These are phyloP conservation scores for Hemileccinum impolitum DNA, from an alignment of 768 basidiomycete genomes.

Conservation along the genomic window DNA sequence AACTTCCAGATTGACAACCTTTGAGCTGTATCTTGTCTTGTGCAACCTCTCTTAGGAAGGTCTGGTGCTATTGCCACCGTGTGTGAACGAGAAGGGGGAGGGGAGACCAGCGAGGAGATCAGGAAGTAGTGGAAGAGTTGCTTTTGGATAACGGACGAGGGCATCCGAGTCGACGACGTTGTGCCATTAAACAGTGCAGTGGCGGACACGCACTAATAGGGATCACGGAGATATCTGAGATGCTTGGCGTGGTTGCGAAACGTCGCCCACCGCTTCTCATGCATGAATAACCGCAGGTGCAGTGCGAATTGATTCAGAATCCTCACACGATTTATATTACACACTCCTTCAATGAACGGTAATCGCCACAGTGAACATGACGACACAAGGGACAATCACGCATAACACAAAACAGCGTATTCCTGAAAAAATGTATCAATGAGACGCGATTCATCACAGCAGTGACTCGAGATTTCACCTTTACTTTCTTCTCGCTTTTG, in stretches of 20 bases:
- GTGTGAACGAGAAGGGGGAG: too few species aligned
- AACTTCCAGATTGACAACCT: neutral
- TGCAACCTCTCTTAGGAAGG: too few species aligned
- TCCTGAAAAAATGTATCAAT: neutral
- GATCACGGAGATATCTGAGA: conserved; percentile 20
- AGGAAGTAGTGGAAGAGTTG: conserved; percentile 22
- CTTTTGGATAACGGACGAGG: conserved; percentile 11
- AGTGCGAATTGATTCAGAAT: neutral
- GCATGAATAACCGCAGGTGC: conserved; percentile 17
- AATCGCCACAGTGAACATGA: neutral
- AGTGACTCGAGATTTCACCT: conserved; percentile 32
- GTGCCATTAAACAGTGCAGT: conserved; percentile 8
- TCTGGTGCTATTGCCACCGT: too few species aligned
- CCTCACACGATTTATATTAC: neutral
- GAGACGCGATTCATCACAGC: neutral
- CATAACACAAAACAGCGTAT: conserved; percentile 8
- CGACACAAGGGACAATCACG: neutral
- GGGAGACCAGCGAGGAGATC: too few species aligned
- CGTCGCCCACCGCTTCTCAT: conserved; percentile 26
- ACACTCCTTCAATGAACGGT: neutral
- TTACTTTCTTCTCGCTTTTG: conserved; percentile 47
- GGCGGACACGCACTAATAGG: conserved; percentile 18
- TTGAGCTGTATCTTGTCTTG: neutral
- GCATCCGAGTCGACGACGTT: conserved; percentile 16
- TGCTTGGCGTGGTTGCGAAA: conserved; percentile 27